These are phyloP conservation scores for Stentor coeruleus DNA, from an alignment of 73 alveolate species.

Conservation along the genomic window DNA sequence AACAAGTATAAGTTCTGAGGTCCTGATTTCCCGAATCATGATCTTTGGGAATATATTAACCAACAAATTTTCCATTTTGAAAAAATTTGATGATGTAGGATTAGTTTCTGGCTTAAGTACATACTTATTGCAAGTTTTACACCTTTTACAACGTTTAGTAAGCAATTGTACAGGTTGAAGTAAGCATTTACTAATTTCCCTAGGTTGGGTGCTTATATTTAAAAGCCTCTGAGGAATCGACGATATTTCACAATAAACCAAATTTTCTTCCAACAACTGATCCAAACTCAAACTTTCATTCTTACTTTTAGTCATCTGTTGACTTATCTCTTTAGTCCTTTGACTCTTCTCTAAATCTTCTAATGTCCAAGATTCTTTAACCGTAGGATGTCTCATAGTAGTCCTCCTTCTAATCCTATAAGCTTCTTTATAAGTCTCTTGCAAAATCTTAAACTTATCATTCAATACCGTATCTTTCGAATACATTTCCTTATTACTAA, in stretches of 20 bases:
- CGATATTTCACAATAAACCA: slow-evolving; percentile 33
- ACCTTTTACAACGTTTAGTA: slow-evolving; percentile 42
- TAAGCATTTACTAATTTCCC: slow-evolving; percentile 32
- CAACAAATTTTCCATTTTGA: slow-evolving; percentile 43
- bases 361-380: slow-evolving; percentile 15
- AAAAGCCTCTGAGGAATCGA: slow-evolving; percentile 36
- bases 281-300: slow-evolving; percentile 5
- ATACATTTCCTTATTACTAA: not conserved
- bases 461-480: not conserved
- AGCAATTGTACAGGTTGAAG: slow-evolving; percentile 39
- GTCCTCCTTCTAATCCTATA: not conserved
- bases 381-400: not conserved
- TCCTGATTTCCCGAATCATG: slow-evolving; percentile 28
- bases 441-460: not conserved
- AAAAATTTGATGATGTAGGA: slow-evolving; percentile 34
- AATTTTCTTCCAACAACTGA: slow-evolving; percentile 31
- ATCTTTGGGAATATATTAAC: slow-evolving; percentile 43
- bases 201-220: slow-evolving; percentile 32
- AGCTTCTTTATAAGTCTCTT: slow-evolving; percentile 7
- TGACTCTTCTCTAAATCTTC: slow-evolving; percentile 36
- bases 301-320: not conserved
- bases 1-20: not conserved
- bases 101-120: slow-evolving; percentile 46
- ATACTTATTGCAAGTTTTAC: slow-evolving; percentile 46
- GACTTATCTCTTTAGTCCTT: not conserved